These are phyloP conservation scores for Ophiostoma ulmi DNA, from an alignment of 2,329 filamentous ascomycete species.

Conservation along the genomic window DNA sequence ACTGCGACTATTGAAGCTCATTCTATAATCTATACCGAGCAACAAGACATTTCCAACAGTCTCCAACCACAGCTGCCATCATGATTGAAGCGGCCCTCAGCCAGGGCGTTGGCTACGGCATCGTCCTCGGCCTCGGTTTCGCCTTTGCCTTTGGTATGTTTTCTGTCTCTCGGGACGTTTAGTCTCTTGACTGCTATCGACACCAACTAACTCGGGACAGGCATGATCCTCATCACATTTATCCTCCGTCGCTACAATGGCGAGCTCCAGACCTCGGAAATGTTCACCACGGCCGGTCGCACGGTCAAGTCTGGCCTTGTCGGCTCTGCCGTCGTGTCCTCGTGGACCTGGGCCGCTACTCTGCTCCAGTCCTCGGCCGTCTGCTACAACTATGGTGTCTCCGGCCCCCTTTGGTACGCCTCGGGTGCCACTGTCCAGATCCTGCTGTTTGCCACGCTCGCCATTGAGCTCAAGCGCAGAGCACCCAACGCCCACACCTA, in stretches of 20 bases:
- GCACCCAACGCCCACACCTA: conserved; percentile 84
- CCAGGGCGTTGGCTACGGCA: conserved; percentile 70
- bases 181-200: too few species aligned
- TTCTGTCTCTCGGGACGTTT: not conserved
- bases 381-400: conserved; percentile 71
- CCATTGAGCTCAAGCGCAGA: conserved; percentile 81
- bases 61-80: conserved; percentile 18
- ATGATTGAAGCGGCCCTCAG: conserved; percentile 40
- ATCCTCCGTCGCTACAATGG: conserved; percentile 39
- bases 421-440: conserved; percentile 79
- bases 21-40: too few species aligned
- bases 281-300: conserved; percentile 83
- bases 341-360: conserved; percentile 90
- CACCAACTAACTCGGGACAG: conserved; percentile 24
- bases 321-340: conserved; percentile 82
- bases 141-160: conserved; percentile 61
- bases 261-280: conserved; percentile 84
- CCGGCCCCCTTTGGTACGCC: conserved; percentile 57
- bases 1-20: too few species aligned
- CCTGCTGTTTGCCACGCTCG: conserved; percentile 81
- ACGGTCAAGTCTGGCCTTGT: conserved; percentile 87
- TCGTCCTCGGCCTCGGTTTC: conserved; percentile 68
- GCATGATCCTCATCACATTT: conserved; percentile 39
- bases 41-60: not conserved
- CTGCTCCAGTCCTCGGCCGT: conserved; percentile 75